Evolutionary conservation across 805 yeast species (phyloP).

Genomic region (Saccharomyces kudriavzevii): DNA sequence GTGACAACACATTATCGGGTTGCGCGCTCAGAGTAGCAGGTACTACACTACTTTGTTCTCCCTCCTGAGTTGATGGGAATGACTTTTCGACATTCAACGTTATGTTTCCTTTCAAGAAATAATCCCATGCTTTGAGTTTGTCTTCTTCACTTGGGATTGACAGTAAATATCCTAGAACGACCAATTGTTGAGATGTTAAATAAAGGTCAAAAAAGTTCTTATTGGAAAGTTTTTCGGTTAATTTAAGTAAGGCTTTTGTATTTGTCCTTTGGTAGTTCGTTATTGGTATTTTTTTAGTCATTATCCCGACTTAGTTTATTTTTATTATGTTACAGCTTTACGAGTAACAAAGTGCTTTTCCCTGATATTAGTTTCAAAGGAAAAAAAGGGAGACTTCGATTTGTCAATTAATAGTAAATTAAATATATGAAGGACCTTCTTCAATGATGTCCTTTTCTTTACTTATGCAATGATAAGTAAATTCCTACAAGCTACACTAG

Average conservation of each 20-base stretch:
- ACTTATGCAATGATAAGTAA: neutral
- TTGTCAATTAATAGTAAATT: neutral
- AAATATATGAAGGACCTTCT: neutral
- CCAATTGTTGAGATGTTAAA: conserved; percentile 48
- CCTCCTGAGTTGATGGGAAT: conserved; percentile 3
- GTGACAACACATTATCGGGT: conserved; percentile 1
- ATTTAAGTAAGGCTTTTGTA: conserved; percentile 23
- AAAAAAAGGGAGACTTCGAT: neutral
- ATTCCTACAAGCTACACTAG: neutral
- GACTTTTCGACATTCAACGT: conserved; percentile 24
- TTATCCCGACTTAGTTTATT: neutral
- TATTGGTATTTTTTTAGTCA: conserved; percentile 14
- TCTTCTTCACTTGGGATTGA: conserved; percentile 24
- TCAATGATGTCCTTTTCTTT: neutral
- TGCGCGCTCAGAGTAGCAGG: neutral
- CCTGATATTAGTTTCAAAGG: neutral
- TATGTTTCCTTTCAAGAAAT: conserved; percentile 34
- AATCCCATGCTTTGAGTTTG: conserved; percentile 36
- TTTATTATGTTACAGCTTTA: neutral
- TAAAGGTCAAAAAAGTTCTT: conserved; percentile 40
- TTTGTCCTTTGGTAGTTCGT: conserved; percentile 28
- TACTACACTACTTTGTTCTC: neutral
- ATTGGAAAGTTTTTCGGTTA: conserved; percentile 32
- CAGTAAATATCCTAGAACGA: conserved; percentile 41
- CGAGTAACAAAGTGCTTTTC: neutral